Evolutionary conservation across 495 filamentous ascomycete genomes (phyloP).

Genomic region (Penicillium samsonianum): DNA sequence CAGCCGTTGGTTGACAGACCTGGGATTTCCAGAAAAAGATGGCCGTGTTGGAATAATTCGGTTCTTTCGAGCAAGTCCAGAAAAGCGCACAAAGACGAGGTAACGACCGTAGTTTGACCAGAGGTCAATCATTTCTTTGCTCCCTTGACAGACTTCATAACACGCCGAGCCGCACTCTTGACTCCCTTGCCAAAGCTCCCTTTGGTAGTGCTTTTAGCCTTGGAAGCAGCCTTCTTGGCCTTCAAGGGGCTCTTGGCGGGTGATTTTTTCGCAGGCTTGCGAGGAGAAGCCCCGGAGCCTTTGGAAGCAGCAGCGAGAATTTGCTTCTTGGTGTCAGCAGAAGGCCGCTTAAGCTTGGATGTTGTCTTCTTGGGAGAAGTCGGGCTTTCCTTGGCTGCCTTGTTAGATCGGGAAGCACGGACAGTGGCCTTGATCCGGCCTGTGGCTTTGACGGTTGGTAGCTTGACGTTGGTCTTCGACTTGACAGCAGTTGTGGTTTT

Average conservation of each 20-base stretch:
- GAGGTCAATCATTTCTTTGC: slow-evolving; percentile 15
- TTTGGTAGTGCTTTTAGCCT: slow-evolving; percentile 14
- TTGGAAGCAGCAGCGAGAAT: slow-evolving; percentile 32
- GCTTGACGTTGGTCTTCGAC: slow-evolving; percentile 27
- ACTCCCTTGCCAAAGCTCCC: slow-evolving; percentile 17
- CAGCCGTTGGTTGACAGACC: neutral
- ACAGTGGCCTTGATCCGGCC: neutral
- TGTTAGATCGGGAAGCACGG: neutral
- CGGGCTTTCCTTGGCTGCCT: slow-evolving; percentile 21
- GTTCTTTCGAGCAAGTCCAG: neutral
- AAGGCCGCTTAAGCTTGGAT: slow-evolving; percentile 35
- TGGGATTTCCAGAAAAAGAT: neutral
- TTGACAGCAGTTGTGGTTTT: slow-evolving; percentile 21
- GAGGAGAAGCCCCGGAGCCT: slow-evolving; percentile 23
- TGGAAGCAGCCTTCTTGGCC: slow-evolving; percentile 16
- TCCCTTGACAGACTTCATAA: slow-evolving; percentile 23
- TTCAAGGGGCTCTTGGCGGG: slow-evolving; percentile 20
- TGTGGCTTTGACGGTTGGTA: slow-evolving; percentile 26
- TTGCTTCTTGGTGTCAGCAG: slow-evolving; percentile 38
- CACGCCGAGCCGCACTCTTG: slow-evolving; percentile 20
- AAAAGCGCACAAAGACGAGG: neutral
- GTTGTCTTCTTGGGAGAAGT: slow-evolving; percentile 22
- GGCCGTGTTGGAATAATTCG: neutral
- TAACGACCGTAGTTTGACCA: neutral
- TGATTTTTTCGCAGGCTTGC: slow-evolving; percentile 16